phyloP scores from a whole-genome alignment of 441 rosid species.

The Kokia cookei region DNA sequence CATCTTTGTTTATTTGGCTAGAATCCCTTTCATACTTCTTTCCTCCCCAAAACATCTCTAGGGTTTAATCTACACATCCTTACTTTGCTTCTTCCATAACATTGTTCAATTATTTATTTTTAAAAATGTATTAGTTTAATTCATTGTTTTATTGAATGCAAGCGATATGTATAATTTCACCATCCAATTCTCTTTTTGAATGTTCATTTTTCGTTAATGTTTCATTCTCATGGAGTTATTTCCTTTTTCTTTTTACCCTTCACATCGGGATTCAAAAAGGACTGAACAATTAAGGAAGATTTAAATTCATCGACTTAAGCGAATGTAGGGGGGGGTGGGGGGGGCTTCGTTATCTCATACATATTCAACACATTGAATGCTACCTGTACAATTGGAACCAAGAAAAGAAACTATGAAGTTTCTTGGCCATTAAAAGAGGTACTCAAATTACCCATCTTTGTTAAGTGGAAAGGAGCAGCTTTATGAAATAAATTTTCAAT shows the following conservation, averaged over 20 bases:
- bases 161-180: too few species aligned
- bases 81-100: neutral
- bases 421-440: constrained; percentile 12
- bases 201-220: neutral
- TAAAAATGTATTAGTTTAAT: too few species aligned
- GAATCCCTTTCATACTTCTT: constrained; percentile 2
- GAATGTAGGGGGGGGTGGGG: neutral
- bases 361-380: constrained; percentile 10
- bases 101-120: too few species aligned
- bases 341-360: neutral
- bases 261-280: neutral
- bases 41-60: neutral
- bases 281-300: neutral
- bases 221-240: neutral
- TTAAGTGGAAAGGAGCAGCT: too few species aligned
- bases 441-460: neutral
- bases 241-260: neutral
- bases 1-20: constrained; percentile 21
- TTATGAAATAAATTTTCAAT: too few species aligned
- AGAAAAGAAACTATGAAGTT: neutral
- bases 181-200: neutral
- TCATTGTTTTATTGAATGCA: too few species aligned
- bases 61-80: constrained; percentile 11
- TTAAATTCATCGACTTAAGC: neutral
- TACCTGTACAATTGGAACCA: neutral